Percentiles rank a stretch among this genome's conserved stretches.
phyloP scores from a whole-genome alignment of 2,329 filamentous ascomycete genomes.

The Eurotiales sp. region DNA sequence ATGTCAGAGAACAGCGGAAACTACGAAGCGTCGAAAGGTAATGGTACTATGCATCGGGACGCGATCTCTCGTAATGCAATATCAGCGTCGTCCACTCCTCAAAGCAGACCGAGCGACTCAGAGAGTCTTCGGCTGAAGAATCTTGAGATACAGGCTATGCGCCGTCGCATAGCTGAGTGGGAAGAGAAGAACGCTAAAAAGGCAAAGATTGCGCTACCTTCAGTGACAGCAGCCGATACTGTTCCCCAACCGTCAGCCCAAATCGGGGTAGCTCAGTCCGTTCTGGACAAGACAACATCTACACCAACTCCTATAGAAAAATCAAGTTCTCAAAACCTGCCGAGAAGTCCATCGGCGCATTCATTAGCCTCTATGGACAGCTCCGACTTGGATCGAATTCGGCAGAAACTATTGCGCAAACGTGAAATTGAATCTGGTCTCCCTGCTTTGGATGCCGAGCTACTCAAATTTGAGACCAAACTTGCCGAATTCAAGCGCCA shows the following conservation, averaged over 20 bases:
- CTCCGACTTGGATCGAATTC: constrained; percentile 28
- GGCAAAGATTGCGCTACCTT: constrained; percentile 35
- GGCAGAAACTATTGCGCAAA: constrained; percentile 40
- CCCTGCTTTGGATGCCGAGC: constrained; percentile 44
- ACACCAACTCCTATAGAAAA: neutral
- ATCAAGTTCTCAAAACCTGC: constrained; percentile 6
- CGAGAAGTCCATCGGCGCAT: constrained; percentile 19
- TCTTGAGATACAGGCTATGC: constrained; percentile 47
- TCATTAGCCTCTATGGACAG: constrained; percentile 21
- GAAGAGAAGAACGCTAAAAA: constrained; percentile 34
- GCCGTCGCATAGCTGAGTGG: constrained; percentile 48
- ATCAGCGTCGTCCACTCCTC: constrained; percentile 31
- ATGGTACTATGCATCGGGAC: neutral
- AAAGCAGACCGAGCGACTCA: constrained; percentile 34
- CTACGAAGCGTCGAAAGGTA: neutral
- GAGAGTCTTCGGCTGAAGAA: constrained; percentile 47
- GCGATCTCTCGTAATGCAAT: constrained; percentile 17
- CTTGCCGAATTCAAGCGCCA: constrained; percentile 31
- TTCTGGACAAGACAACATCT: neutral
- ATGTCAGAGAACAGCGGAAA: constrained; percentile 27
- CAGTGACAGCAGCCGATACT: neutral
- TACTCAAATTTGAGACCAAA: constrained; percentile 33
- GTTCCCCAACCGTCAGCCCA: neutral
- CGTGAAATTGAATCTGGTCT: constrained; percentile 48
- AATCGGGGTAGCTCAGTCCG: constrained; percentile 8